A percentile compares a stretch with the other conserved stretches of the same genome.
Conservation (phyloP, 2,329 filamentous ascomycete genomes). For the Scytalidium sp. region DNA sequence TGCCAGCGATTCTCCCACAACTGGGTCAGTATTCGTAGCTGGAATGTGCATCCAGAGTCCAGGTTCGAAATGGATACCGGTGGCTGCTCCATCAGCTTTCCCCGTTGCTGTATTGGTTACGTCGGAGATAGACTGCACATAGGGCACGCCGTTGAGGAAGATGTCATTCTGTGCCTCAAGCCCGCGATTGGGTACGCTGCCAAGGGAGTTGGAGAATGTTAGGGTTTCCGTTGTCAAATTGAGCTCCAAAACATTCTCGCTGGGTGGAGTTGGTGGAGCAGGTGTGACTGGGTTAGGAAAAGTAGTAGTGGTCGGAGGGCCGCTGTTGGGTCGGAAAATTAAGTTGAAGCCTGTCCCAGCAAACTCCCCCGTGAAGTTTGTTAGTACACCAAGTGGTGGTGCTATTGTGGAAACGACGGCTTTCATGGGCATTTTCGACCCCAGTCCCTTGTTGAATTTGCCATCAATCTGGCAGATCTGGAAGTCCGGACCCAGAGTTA, state of each 20-base stretch:
- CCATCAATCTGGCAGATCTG: neutral
- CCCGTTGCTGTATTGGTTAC: slow-evolving; percentile 25
- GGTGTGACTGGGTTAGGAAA: slow-evolving; percentile 11
- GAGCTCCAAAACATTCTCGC: slow-evolving; percentile 33
- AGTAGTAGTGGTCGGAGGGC: slow-evolving; percentile 14
- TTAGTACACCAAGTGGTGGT: slow-evolving; percentile 19
- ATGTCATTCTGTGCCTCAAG: slow-evolving; percentile 30
- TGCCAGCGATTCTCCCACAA: slow-evolving; percentile 21
- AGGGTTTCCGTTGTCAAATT: slow-evolving; percentile 35
- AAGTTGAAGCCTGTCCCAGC: slow-evolving; percentile 34
- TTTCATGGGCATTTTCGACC: neutral
- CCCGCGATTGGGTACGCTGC: slow-evolving; percentile 36
- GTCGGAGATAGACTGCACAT: slow-evolving; percentile 33
- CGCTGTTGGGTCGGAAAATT: slow-evolving; percentile 34
- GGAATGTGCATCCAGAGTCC: slow-evolving; percentile 39
- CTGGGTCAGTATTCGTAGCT: slow-evolving; percentile 17
- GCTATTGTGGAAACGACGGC: neutral
- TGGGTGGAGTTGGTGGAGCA: slow-evolving; percentile 8
- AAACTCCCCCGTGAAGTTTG: slow-evolving; percentile 26
- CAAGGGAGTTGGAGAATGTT: slow-evolving; percentile 29
- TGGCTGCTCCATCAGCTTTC: slow-evolving; percentile 17
- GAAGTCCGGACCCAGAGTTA: slow-evolving; percentile 1
- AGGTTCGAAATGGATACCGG: slow-evolving; percentile 37
- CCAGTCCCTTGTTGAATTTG: neutral
- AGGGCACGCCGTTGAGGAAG: slow-evolving; percentile 32